Conservation (phyloP, 805 yeast species). For the Isabelozyma gotoi region DNA sequence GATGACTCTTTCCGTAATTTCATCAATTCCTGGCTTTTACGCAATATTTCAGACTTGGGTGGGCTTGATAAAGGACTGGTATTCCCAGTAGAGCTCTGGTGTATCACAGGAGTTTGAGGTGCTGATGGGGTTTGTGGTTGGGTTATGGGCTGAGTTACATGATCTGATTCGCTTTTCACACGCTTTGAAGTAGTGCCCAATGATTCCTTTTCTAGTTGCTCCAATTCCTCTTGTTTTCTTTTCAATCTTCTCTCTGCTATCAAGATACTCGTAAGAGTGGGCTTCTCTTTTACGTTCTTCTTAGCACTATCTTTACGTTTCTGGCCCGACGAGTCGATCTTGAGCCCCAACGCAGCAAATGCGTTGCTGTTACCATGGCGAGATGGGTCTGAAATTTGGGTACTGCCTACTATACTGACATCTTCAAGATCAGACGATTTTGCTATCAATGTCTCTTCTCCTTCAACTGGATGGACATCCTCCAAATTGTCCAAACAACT, state of each 20-base stretch:
- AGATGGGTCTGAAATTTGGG: background rate
- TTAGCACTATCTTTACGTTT: slow-evolving; percentile 10
- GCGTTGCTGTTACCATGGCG: slow-evolving; percentile 16
- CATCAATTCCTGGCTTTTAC: slow-evolving; percentile 4
- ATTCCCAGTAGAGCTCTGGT: background rate
- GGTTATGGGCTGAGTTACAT: background rate
- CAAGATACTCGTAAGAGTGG: slow-evolving; percentile 33
- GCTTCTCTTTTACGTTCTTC: slow-evolving; percentile 17
- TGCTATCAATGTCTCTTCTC: slow-evolving; percentile 1
- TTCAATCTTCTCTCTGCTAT: slow-evolving; percentile 31
- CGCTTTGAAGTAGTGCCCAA: background rate
- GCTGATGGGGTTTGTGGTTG: background rate
- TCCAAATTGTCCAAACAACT: slow-evolving; percentile 36
- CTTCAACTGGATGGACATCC: background rate
- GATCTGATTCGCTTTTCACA: background rate
- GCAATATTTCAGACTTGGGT: background rate
- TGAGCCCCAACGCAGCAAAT: slow-evolving; percentile 35
- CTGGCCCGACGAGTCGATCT: slow-evolving; percentile 22
- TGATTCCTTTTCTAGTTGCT: slow-evolving; percentile 1
- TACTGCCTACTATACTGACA: slow-evolving; percentile 3
- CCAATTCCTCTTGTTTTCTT: slow-evolving; percentile 11
- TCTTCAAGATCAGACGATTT: background rate
- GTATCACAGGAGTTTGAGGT: background rate
- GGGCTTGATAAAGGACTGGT: background rate
- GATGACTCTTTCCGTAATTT: slow-evolving; percentile 17